These are phyloP conservation scores for Fusarium nematophilum DNA, from an alignment of 2,329 filamentous ascomycete species.

Conservation along the genomic window DNA sequence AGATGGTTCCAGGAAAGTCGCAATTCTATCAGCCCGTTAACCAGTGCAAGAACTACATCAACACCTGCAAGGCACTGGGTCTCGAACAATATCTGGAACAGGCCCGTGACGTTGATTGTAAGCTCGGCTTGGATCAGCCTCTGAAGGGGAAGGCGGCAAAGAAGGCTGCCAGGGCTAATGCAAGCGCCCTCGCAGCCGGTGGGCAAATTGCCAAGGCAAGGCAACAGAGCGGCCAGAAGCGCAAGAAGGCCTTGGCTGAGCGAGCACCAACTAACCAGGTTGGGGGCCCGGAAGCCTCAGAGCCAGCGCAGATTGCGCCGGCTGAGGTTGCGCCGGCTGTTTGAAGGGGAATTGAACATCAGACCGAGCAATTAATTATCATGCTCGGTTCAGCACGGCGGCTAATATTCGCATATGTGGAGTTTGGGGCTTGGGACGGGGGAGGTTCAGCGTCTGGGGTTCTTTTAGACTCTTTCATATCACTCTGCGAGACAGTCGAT, in stretches of 20 bases:
- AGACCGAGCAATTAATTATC: slow-evolving; percentile 4
- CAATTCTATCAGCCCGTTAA: slow-evolving; percentile 71
- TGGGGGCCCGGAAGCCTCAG: slow-evolving; percentile 21
- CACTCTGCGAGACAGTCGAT: slow-evolving; percentile 4
- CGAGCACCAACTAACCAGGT: slow-evolving; percentile 40
- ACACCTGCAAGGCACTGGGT: slow-evolving; percentile 73
- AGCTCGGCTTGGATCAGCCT: slow-evolving; percentile 68
- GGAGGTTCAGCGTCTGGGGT: slow-evolving; percentile 1
- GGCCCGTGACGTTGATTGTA: slow-evolving; percentile 74
- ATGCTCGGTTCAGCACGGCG: slow-evolving; percentile 11
- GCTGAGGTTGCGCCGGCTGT: slow-evolving; percentile 11
- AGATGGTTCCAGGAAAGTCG: slow-evolving; percentile 86
- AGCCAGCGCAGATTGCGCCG: slow-evolving; percentile 40
- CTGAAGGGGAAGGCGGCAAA: slow-evolving; percentile 50
- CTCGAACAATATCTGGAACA: slow-evolving; percentile 71
- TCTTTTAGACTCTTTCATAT: slow-evolving; percentile 3
- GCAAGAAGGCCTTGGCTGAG: slow-evolving; percentile 52
- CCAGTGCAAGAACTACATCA: slow-evolving; percentile 75
- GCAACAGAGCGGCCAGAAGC: slow-evolving; percentile 46
- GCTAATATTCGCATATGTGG: slow-evolving; percentile 32
- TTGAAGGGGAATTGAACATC: background rate
- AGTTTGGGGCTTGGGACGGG: slow-evolving; percentile 28
- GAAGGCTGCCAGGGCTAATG: slow-evolving; percentile 48
- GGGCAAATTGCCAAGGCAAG: slow-evolving; percentile 57
- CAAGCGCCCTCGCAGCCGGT: slow-evolving; percentile 60